phyloP scores from a whole-genome alignment of 306 rosid genomes.

The Dryas octopetala region DNA sequence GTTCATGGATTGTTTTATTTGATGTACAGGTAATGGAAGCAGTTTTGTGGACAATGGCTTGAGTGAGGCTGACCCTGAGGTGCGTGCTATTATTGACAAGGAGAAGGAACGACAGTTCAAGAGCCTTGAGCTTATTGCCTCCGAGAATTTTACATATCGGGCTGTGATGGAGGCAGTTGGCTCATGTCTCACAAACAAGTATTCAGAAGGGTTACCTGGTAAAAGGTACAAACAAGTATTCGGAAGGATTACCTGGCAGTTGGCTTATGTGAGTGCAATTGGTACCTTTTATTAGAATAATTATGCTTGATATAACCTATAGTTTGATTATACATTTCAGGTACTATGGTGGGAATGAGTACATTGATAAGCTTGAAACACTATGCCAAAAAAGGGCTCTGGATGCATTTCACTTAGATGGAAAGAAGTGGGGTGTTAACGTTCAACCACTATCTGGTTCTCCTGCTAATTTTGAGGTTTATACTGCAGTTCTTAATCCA shows the following conservation, averaged over 20 bases:
- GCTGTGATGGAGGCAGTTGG: conserved; percentile 99
- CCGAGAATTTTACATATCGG: conserved; percentile 87
- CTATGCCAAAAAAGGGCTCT: conserved; percentile 90
- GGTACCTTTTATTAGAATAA: not conserved
- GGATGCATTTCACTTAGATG: conserved; percentile 75
- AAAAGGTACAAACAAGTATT: conserved; percentile 53
- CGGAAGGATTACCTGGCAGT: no score
- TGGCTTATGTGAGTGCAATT: not conserved
- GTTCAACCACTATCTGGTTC: conserved; percentile 97
- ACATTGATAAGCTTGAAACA: conserved; percentile 88
- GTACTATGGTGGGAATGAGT: conserved; percentile 96
- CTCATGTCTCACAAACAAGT: conserved; percentile 92
- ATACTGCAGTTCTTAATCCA: conserved; percentile 89
- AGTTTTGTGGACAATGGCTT: conserved; percentile 62
- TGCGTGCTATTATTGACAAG: conserved; percentile 54
- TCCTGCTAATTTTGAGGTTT: conserved; percentile 93
- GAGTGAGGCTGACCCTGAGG: conserved; percentile 86
- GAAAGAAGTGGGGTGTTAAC: conserved; percentile 85
- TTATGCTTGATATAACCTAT: not conserved
- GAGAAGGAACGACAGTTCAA: conserved; percentile 83
- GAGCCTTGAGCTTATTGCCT: conserved; percentile 97
- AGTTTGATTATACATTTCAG: conserved; percentile 34
- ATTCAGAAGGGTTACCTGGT: conserved; percentile 95
- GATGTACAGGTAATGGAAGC: conserved; percentile 46
- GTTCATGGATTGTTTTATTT: conserved; percentile 14